Percentiles rank a stretch among this genome's conserved stretches.
phyloP scores from a whole-genome alignment of 164 flowering plant species.

The Hamamelis virginiana region DNA sequence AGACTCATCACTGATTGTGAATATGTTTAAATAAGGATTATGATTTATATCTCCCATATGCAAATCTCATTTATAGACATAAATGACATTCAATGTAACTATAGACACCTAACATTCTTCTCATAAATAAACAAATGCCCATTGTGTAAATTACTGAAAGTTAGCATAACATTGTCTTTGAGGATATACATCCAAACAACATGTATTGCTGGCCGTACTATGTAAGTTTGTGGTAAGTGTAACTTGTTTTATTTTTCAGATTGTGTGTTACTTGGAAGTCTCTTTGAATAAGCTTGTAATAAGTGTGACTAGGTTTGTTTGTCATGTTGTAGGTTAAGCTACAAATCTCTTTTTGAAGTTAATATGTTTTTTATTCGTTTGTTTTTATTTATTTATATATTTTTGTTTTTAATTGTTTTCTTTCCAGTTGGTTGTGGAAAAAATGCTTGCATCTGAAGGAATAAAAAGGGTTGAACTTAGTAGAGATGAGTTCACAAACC shows the following conservation, averaged over 20 bases:
- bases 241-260: too few species aligned
- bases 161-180: too few species aligned
- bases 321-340: too few species aligned
- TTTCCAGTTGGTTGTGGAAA: constrained; percentile 89
- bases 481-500: constrained; percentile 76
- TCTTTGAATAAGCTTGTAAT: background rate
- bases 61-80: too few species aligned
- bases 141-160: too few species aligned
- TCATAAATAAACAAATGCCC: too few species aligned
- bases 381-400: too few species aligned
- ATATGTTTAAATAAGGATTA: too few species aligned
- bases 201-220: background rate
- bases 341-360: background rate
- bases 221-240: background rate
- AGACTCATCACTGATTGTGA: too few species aligned
- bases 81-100: too few species aligned
- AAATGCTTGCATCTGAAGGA: constrained; percentile 90
- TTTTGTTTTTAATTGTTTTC: background rate
- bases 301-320: background rate
- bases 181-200: background rate
- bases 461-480: constrained; percentile 71
- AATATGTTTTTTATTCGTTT: background rate
- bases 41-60: too few species aligned
- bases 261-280: background rate
- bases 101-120: too few species aligned